Evolutionary conservation across 1,284 basidiomycete species (phyloP), one percentile per base, ranked within the genome.

Genomic region (Leccinum huronense): DNA sequence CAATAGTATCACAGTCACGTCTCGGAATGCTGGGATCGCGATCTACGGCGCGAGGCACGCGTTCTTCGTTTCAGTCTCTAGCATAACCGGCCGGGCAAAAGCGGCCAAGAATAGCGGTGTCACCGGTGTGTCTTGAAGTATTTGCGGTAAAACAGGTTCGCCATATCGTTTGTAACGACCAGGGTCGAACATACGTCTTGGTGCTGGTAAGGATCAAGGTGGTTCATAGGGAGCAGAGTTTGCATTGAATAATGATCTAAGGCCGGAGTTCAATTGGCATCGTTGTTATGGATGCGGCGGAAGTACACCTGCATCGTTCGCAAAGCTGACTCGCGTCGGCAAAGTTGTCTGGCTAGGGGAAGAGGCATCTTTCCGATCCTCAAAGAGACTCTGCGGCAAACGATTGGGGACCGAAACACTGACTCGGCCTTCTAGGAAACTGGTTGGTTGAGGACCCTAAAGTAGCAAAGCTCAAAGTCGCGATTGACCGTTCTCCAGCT

Each of bases 181-280:
- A n/a, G 16, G 30, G 9, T 2, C 31, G 63, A 23, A 53, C 58
- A 65, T 66, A 51, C 55, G 16, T 65, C 51, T 70, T 10, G 42
- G 30, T 7, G 70, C 66, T 3, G 70, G 70, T 4, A 27, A 59
- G 5, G 68, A 63, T 2, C 69, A 72, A 8, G 70, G 69, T 1
- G 45, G 72, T 48, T 54, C 58, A 0, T n/a, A 23, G 3, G 70
- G 65, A 3, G 63, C 48, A 2, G 63, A 62, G 13, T 56, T 71
- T 38, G 63, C 65, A 13, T 9, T 72, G 9, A 72, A 65, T 30
- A 54, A 16, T 16, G 31, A 64, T 1, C 31, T 9, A n/a, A 7
- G 10, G 6, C 30, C 30, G 16, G n/a, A 4, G 23, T 19, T n/a
- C 7, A 31, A 31, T 31, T 31, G 33, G 59, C 23, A 9, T 10